Base-by-base conservation (phyloP, 2,329 filamentous ascomycete genomes). In the Exophiala aquamarina region DNA sequence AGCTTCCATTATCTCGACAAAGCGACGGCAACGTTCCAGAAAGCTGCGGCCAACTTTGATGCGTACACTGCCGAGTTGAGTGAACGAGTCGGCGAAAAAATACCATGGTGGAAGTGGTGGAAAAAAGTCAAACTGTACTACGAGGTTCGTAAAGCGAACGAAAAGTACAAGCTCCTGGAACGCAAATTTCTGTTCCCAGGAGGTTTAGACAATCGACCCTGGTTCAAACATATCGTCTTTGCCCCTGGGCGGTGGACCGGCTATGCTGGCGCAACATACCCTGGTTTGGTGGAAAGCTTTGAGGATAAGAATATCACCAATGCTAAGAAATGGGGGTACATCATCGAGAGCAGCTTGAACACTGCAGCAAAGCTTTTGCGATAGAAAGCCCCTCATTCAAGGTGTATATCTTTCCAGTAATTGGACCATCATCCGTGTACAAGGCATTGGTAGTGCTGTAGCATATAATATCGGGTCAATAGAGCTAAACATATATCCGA, bases 211-310 rank as follows among this genome's bases (percentile, higher is more conserved):
- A 21, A 54, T n/a, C 75, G 92, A 50, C 73, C 74, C 18, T 96
- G 90, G 90, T 97, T 92, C 73, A 96, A 96, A 72, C 92, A 96
- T 61, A 86, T 95, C 2, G 86, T 96, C 1, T 96, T 94, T 68
- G 91, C 91, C 1, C 91, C 91, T 0, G 91, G 91, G 0, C 66
- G 92, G 38, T 95, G 90, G 89, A 95, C 89, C 0, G 91, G 91
- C 0, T 96, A 96, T 66, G 75, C 89, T 0, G 91, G 90, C 3
- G 82, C 78, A 3, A 83, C 81, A 7, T 85, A 80, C 58, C 82
- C 82, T 1, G 80, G 81, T 1, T 65, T 85, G n/a, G 76, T 83
- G 4, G 82, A 85, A 63, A 78, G 75, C 41, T 69, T 85, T 37
- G 78, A 83, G 20, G 74, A 70, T 35, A 64, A 66, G 2, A 70